These are phyloP conservation scores for Parietaria judaica DNA, from an alignment of 306 rosid genomes.

Conservation along the genomic window DNA sequence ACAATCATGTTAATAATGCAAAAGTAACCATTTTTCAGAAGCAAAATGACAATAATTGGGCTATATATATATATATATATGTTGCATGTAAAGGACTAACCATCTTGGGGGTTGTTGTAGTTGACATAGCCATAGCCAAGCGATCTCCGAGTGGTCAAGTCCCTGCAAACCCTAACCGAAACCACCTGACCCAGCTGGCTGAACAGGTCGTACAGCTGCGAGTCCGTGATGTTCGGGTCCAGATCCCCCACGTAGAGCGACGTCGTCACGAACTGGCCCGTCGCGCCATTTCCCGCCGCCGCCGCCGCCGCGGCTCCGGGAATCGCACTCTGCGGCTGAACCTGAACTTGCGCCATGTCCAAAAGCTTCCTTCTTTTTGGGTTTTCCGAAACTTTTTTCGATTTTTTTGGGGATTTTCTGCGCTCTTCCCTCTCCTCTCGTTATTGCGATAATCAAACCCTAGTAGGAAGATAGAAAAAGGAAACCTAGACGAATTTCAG, in stretches of 20 bases:
- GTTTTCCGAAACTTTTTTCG: neutral
- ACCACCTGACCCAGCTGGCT: slow-evolving; percentile 88
- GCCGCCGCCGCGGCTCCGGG: slow-evolving; percentile 48
- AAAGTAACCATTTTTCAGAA: too few species aligned
- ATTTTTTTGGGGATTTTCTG: slow-evolving; percentile 16
- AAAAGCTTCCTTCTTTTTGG: neutral
- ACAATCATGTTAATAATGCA: too few species aligned
- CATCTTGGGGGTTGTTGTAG: slow-evolving; percentile 67
- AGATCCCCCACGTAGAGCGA: slow-evolving; percentile 97
- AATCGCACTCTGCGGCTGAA: slow-evolving; percentile 60
- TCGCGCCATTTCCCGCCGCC: slow-evolving; percentile 38
- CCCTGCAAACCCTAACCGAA: slow-evolving; percentile 98
- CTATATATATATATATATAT: neutral
- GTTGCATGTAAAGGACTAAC: slow-evolving; percentile 30
- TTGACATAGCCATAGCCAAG: slow-evolving; percentile 97
- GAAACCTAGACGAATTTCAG: slow-evolving; percentile 4
- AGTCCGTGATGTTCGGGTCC: slow-evolving; percentile 65
- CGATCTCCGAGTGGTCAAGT: slow-evolving; percentile 71
- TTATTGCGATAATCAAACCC: slow-evolving; percentile 42
- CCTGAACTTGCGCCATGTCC: slow-evolving; percentile 85
- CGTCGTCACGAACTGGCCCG: slow-evolving; percentile 74
- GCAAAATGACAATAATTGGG: too few species aligned
- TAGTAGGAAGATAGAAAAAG: slow-evolving; percentile 23
- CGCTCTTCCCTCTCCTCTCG: slow-evolving; percentile 94
- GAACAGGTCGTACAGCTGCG: slow-evolving; percentile 89